These are phyloP conservation scores for Colletotrichum cuscutae DNA, from an alignment of 2,329 filamentous ascomycete species.

Conservation along the genomic window DNA sequence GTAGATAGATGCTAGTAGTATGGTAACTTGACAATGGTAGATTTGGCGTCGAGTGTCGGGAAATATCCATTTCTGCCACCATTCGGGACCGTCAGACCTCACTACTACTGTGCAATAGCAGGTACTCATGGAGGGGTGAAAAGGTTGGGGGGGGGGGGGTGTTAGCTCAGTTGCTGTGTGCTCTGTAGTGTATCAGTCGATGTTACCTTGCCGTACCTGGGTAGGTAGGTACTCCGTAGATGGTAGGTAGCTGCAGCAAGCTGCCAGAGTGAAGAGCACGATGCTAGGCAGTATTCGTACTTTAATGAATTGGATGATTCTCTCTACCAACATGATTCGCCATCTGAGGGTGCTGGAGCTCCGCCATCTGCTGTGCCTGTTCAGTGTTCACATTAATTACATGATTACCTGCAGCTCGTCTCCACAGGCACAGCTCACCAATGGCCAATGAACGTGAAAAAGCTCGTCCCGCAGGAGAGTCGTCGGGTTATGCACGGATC, in stretches of 20 bases:
- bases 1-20: no score
- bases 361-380: slow-evolving; percentile 6
- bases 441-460: slow-evolving; percentile 2
- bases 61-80: neutral
- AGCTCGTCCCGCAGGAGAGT: neutral
- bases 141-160: no score
- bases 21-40: neutral
- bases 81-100: neutral
- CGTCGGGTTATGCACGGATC: neutral
- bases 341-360: neutral
- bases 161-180: neutral
- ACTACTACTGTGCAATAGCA: neutral
- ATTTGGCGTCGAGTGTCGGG: neutral
- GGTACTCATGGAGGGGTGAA: neutral
- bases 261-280: neutral
- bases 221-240: neutral
- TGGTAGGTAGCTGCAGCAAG: neutral
- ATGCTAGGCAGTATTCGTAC: no score
- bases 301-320: neutral
- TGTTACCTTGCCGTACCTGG: neutral
- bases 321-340: neutral
- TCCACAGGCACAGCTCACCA: neutral
- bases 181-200: neutral
- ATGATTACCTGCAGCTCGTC: neutral
- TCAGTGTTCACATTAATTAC: slow-evolving; percentile 12